A percentile compares a stretch with the other conserved stretches of the same genome.
Evolutionary conservation across 768 basidiomycete genomes (phyloP).

Genomic region (Cystobasidiopsis lactophilus): DNA sequence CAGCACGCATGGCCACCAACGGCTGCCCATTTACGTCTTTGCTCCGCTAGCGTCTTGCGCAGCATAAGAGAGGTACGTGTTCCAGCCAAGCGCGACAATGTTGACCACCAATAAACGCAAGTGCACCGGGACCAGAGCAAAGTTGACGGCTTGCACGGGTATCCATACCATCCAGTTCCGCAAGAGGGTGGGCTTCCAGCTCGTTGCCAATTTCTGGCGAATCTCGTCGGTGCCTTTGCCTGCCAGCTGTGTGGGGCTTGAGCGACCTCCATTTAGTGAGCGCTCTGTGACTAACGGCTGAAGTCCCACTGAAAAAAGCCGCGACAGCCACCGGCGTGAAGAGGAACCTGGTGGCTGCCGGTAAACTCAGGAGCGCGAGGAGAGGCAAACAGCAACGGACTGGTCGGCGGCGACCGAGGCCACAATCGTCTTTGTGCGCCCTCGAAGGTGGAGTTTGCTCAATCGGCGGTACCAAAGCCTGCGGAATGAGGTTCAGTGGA

Average conservation of each 20-base stretch:
- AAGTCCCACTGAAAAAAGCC: too few species aligned
- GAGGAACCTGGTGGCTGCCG: too few species aligned
- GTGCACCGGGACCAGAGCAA: slow-evolving; percentile 51
- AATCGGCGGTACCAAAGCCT: too few species aligned
- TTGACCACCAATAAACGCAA: slow-evolving; percentile 51
- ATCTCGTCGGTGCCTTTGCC: slow-evolving; percentile 40
- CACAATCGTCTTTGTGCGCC: too few species aligned
- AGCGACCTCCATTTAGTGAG: slow-evolving; percentile 41
- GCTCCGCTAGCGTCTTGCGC: neutral
- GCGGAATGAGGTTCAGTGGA: too few species aligned
- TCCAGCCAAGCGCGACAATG: slow-evolving; percentile 37
- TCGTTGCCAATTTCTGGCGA: slow-evolving; percentile 33
- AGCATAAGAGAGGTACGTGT: neutral
- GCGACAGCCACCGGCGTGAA: too few species aligned
- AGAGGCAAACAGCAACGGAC: slow-evolving; percentile 34
- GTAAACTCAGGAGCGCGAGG: slow-evolving; percentile 32
- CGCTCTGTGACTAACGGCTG: too few species aligned
- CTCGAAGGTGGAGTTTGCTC: too few species aligned
- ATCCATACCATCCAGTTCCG: slow-evolving; percentile 60
- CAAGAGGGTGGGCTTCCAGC: slow-evolving; percentile 48
- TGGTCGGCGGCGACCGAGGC: too few species aligned
- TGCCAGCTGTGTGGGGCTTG: too few species aligned
- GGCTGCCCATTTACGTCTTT: slow-evolving; percentile 24
- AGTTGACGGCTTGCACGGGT: slow-evolving; percentile 60
- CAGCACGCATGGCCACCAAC: neutral